These are phyloP conservation scores for Suhomyces pyralidae DNA, from an alignment of 805 yeast species.

Conservation along the genomic window DNA sequence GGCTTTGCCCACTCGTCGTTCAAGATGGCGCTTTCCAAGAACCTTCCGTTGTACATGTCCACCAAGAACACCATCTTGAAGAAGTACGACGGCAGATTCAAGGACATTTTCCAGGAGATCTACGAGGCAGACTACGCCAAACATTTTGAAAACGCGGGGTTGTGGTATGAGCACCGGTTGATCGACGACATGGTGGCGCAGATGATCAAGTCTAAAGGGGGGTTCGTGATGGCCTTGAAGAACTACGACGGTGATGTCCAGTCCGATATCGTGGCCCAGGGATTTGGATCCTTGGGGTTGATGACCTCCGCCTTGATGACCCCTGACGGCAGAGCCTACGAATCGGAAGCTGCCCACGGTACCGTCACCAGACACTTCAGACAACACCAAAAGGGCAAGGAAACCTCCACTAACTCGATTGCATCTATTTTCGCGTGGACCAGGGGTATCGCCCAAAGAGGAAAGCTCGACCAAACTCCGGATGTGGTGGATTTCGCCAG, in stretches of 20 bases:
- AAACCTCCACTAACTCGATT: conserved; percentile 80
- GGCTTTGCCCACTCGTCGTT: conserved; percentile 82
- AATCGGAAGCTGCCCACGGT: conserved; percentile 85
- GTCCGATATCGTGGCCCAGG: conserved; percentile 83
- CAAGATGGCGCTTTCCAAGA: conserved; percentile 64
- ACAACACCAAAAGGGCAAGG: conserved; percentile 77
- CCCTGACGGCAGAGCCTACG: conserved; percentile 84
- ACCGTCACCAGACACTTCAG: conserved; percentile 85
- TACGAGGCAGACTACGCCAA: conserved; percentile 56
- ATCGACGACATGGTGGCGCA: conserved; percentile 90
- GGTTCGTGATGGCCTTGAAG: conserved; percentile 75
- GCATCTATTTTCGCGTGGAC: conserved; percentile 87
- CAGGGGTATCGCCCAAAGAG: conserved; percentile 81
- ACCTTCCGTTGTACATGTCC: conserved; percentile 62
- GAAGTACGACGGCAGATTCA: conserved; percentile 79
- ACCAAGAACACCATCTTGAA: conserved; percentile 81
- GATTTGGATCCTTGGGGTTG: conserved; percentile 78
- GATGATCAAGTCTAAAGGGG: conserved; percentile 83
- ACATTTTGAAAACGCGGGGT: conserved; percentile 56
- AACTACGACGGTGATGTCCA: conserved; percentile 87
- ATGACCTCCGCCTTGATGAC: conserved; percentile 83
- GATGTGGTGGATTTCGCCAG: conserved; percentile 68
- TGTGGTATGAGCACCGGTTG: conserved; percentile 76
- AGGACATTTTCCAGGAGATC: conserved; percentile 70
- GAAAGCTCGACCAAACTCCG: conserved; percentile 68